These are phyloP conservation scores for Vaccinium vitisidaea DNA, from an alignment of 148 eudicot species.

Conservation along the genomic window DNA sequence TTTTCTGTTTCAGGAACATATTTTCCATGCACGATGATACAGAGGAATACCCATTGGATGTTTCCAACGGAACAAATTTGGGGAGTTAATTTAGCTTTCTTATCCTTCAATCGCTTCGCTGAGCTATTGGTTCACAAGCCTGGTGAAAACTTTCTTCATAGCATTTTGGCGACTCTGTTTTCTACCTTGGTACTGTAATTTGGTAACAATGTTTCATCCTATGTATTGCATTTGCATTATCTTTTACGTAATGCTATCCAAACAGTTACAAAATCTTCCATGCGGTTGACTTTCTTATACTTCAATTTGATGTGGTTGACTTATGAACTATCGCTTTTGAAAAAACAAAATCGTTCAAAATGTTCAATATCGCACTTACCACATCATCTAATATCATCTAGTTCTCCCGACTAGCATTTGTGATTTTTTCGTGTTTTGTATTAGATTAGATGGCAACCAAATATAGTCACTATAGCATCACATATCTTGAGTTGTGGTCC, in stretches of 20 bases:
- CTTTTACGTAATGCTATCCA: background rate
- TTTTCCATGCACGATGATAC: constrained; percentile 16
- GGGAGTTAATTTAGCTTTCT: constrained; percentile 23
- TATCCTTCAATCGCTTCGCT: constrained; percentile 30
- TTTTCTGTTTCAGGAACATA: background rate
- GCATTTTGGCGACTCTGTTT: constrained; percentile 24
- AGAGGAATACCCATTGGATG: constrained; percentile 15
- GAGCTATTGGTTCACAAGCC: constrained; percentile 36
- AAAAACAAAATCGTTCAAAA: background rate
- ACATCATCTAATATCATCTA: background rate
- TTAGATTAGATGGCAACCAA: background rate
- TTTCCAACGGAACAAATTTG: background rate
- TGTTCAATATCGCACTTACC: background rate
- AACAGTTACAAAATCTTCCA: background rate
- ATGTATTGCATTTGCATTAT: background rate
- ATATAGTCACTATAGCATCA: background rate
- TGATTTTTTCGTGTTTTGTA: background rate
- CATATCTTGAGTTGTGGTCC: background rate
- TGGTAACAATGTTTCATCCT: background rate
- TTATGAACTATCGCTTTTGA: background rate
- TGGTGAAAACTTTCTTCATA: constrained; percentile 27
- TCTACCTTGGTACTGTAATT: constrained; percentile 30
- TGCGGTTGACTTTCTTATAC: background rate
- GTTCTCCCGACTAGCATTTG: background rate
- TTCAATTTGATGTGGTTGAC: background rate